phyloP scores from a whole-genome alignment of 2,329 filamentous ascomycete genomes.

The Fusarium compactum region DNA sequence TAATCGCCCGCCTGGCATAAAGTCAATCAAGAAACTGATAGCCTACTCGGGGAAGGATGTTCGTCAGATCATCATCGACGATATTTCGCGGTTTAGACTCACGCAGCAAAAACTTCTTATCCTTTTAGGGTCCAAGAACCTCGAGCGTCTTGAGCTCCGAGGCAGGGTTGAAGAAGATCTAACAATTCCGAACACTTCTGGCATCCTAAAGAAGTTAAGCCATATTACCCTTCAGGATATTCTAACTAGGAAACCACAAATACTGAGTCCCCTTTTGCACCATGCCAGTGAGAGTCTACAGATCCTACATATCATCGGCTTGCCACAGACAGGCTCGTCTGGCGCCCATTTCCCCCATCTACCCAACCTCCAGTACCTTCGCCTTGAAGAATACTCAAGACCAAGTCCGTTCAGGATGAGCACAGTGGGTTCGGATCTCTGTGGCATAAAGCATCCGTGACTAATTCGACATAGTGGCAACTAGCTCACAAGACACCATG shows the following conservation, averaged over 20 bases:
- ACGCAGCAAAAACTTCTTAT: slow-evolving; percentile 47
- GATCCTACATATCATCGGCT: slow-evolving; percentile 42
- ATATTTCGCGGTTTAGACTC: slow-evolving; percentile 46
- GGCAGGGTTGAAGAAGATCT: slow-evolving; percentile 37
- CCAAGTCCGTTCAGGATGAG: slow-evolving; percentile 30
- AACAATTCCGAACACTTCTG: slow-evolving; percentile 37
- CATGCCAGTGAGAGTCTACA: slow-evolving; percentile 43
- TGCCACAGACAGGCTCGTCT: slow-evolving; percentile 30
- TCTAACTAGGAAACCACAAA: slow-evolving; percentile 16
- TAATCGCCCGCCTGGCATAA: slow-evolving; percentile 41
- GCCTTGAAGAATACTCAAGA: slow-evolving; percentile 44
- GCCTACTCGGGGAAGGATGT: slow-evolving; percentile 50
- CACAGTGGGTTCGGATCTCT: slow-evolving; percentile 33
- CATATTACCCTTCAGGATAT: slow-evolving; percentile 43
- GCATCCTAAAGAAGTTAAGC: slow-evolving; percentile 39
- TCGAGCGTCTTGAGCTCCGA: slow-evolving; percentile 44
- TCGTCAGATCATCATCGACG: slow-evolving; percentile 47
- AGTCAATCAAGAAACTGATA: slow-evolving; percentile 48
- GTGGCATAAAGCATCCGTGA: neutral
- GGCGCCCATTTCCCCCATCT: slow-evolving; percentile 38
- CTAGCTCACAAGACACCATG: slow-evolving; percentile 46
- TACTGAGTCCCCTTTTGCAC: slow-evolving; percentile 37
- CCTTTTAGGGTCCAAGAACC: slow-evolving; percentile 45
- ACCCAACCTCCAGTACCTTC: slow-evolving; percentile 49
- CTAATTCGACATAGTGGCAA: slow-evolving; percentile 42